phyloP scores from a whole-genome alignment of 768 basidiomycete species.

The Lyophyllum shimeji region DNA sequence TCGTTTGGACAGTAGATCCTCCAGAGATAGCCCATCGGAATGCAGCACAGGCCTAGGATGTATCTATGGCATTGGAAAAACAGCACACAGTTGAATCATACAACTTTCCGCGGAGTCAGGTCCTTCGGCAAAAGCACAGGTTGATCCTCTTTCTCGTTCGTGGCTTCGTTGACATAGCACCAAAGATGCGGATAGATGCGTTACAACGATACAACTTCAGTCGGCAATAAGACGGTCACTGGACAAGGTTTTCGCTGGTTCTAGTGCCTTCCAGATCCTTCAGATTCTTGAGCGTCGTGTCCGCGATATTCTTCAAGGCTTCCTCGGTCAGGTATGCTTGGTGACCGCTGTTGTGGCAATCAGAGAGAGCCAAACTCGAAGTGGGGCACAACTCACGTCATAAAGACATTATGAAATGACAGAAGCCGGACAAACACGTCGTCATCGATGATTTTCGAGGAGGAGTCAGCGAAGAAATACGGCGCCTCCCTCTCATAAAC shows the following conservation, averaged over 20 bases:
- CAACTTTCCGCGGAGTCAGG: neutral
- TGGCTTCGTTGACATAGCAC: neutral
- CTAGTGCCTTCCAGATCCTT: constrained; percentile 31
- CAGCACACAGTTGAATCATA: neutral
- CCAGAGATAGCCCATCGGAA: too few relatives aligned
- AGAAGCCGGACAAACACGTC: constrained; percentile 44
- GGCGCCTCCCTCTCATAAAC: constrained; percentile 41
- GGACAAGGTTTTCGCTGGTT: constrained; percentile 27
- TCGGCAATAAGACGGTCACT: neutral
- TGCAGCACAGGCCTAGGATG: too few relatives aligned
- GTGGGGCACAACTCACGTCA: constrained; percentile 31
- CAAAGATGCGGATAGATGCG: neutral
- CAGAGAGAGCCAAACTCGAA: neutral
- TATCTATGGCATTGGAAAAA: too few relatives aligned
- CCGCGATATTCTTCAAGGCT: constrained; percentile 38
- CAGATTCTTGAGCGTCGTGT: constrained; percentile 37
- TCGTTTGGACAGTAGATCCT: too few relatives aligned
- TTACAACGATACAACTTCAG: neutral
- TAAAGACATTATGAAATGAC: constrained; percentile 45
- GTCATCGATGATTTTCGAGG: constrained; percentile 42
- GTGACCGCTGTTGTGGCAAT: constrained; percentile 31
- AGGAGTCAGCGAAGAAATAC: constrained; percentile 44
- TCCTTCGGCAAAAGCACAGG: neutral
- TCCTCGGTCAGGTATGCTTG: constrained; percentile 43
- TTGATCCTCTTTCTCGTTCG: neutral